Evolutionary conservation across 1,139 yeast species (phyloP).

Genomic region (Nakaseomyces nivariensis): DNA sequence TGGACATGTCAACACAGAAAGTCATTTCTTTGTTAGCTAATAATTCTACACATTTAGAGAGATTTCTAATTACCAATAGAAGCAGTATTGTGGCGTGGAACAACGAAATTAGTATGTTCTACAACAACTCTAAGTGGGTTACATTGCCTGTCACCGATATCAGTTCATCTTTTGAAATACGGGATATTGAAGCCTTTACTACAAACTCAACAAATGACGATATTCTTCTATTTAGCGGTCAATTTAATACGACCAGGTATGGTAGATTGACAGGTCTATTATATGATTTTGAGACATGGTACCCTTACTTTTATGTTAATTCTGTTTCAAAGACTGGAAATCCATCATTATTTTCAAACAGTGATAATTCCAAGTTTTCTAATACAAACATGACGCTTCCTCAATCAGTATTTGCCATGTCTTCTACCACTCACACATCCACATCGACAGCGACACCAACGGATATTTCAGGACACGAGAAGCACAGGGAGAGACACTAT

Average conservation of each 20-base stretch:
- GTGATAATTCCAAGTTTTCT: conserved; percentile 29
- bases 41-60: conserved; percentile 6
- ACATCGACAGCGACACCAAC: conserved; percentile 16
- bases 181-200: conserved; percentile 3
- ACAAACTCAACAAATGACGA: conserved; percentile 22
- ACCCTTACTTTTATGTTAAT: conserved; percentile 44
- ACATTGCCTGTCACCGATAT: conserved; percentile 8
- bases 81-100: conserved; percentile 17
- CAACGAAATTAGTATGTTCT: conserved; percentile 9
- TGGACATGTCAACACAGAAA: conserved; percentile 11
- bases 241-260: conserved; percentile 39
- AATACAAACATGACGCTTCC: conserved; percentile 25
- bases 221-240: conserved; percentile 55
- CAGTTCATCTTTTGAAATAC: conserved; percentile 7
- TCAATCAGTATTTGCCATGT: conserved; percentile 12
- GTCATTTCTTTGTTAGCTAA: conserved; percentile 8
- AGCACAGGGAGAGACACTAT: conserved; percentile 7
- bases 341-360: conserved; percentile 26
- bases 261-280: conserved; percentile 62
- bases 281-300: conserved; percentile 63
- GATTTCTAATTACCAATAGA: conserved; percentile 9
- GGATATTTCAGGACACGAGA: conserved; percentile 9
- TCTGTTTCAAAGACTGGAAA: conserved; percentile 12
- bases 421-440: conserved; percentile 21
- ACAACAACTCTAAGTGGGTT: conserved; percentile 11